Base-by-base conservation (phyloP, 805 yeast species). In the Candida cerambycidarum region DNA sequence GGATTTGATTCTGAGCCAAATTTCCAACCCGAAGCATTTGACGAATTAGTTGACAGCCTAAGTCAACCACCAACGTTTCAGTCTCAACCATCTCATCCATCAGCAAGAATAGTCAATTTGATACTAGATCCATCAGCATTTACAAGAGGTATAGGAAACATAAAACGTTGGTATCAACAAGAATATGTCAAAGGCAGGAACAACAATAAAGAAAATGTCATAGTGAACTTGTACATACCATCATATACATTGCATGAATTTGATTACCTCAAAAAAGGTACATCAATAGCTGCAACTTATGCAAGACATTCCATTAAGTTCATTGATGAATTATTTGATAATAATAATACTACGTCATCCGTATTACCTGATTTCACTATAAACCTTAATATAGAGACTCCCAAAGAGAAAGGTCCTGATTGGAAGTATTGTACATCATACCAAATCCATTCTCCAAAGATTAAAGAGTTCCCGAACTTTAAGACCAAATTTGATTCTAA, bases 111-210 rank as follows among this genome's bases (percentile, higher is more conserved):
- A 3, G 55, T 63, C 13, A 63, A 65, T 55, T 68, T 83, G 45
- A 79, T 84, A 14, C 53, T 84, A 32, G 90, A 84, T 55, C 85
- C 83, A 15, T 76, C 86, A 5, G 82, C 86, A 2, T 70, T 84
- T 47, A 79, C 80, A 14, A 76, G 82, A 42, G 92, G 89, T 1
- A 67, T 84, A 34, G 87, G 86, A 0, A 80, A 79, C 52, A 70
- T 84, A 54, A 79, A 79, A 55, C 63, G 79, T 52, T 84, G 89
- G 89, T 68, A 73, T 44, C 63, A 70, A 38, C 54, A 67, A 49
- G 57, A 68, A 38, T 65, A 62, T 40, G 56, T 66, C 27, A 21
- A 32, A 16, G 27, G 39, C 19, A 16, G 32, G 7, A 47, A 48
- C 11, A 37, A 65, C 12, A 62, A 61, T 32, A 46, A 52, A 7